Conservation (phyloP, 179 eudicot genomes). For the Vitellaria paradoxa region DNA sequence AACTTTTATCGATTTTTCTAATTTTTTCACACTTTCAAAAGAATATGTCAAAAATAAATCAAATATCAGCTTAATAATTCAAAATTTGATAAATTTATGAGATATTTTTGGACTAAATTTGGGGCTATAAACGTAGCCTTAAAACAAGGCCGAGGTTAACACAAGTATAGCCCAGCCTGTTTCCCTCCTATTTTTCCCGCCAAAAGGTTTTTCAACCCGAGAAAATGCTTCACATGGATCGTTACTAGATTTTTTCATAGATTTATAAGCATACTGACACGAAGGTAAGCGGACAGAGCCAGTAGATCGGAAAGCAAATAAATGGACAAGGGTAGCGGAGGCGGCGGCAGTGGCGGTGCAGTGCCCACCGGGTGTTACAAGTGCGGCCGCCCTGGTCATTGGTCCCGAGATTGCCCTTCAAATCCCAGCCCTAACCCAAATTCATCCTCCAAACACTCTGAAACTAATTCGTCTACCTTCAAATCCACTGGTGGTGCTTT, state of each 20-base stretch:
- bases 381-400: slow-evolving; percentile 95
- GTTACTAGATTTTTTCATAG: no score
- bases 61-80: no score
- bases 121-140: no score
- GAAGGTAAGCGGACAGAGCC: background rate
- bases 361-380: slow-evolving; percentile 94
- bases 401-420: slow-evolving; percentile 93
- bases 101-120: no score
- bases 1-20: no score
- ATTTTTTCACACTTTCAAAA: no score
- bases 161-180: background rate
- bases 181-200: slow-evolving; percentile 18
- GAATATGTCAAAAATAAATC: no score
- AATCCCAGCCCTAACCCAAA: slow-evolving; percentile 34
- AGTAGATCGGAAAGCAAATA: background rate
- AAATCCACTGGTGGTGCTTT: slow-evolving; percentile 13
- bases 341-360: slow-evolving; percentile 30
- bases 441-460: background rate
- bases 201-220: background rate
- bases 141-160: no score
- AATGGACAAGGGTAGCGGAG: slow-evolving; percentile 7
- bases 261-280: no score
- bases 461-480: slow-evolving; percentile 13
- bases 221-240: no score
- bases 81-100: no score